A percentile compares a stretch with the other conserved stretches of the same genome.
phyloP scores from a whole-genome alignment of 495 filamentous ascomycete genomes.

The Aspergillus bertholletiae region DNA sequence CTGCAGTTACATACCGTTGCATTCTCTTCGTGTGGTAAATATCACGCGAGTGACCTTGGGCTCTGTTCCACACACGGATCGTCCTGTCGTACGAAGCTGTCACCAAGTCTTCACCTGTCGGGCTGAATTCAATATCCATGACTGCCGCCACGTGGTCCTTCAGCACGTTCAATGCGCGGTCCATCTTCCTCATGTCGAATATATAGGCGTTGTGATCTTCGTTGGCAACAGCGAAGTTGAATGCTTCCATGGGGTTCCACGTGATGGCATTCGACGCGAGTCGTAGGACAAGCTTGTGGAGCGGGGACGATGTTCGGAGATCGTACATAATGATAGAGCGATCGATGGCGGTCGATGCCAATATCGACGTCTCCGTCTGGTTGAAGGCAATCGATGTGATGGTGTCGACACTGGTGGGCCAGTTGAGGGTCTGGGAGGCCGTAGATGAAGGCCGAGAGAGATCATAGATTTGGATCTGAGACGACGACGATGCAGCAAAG shows the following conservation, averaged over 20 bases:
- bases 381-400: slow-evolving; percentile 89
- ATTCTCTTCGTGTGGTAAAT: slow-evolving; percentile 98
- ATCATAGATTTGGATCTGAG: slow-evolving; percentile 83
- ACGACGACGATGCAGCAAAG: slow-evolving; percentile 81
- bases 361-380: slow-evolving; percentile 85
- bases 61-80: slow-evolving; percentile 74
- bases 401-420: slow-evolving; percentile 88
- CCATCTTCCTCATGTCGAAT: slow-evolving; percentile 84
- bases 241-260: slow-evolving; percentile 96
- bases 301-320: slow-evolving; percentile 78
- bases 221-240: slow-evolving; percentile 82
- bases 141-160: slow-evolving; percentile 96
- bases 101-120: slow-evolving; percentile 91
- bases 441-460: slow-evolving; percentile 67
- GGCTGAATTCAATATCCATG: slow-evolving; percentile 94
- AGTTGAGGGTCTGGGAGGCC: slow-evolving; percentile 75
- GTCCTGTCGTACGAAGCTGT: slow-evolving; percentile 84
- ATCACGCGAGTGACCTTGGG: slow-evolving; percentile 79
- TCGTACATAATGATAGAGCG: slow-evolving; percentile 86
- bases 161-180: slow-evolving; percentile 82
- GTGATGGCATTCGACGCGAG: slow-evolving; percentile 80
- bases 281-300: slow-evolving; percentile 73
- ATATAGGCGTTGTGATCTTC: slow-evolving; percentile 79
- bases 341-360: slow-evolving; percentile 80
- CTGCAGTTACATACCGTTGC: slow-evolving; percentile 58